phyloP scores from a whole-genome alignment of 352 stramenopile species.

The Pythium periplocum region DNA sequence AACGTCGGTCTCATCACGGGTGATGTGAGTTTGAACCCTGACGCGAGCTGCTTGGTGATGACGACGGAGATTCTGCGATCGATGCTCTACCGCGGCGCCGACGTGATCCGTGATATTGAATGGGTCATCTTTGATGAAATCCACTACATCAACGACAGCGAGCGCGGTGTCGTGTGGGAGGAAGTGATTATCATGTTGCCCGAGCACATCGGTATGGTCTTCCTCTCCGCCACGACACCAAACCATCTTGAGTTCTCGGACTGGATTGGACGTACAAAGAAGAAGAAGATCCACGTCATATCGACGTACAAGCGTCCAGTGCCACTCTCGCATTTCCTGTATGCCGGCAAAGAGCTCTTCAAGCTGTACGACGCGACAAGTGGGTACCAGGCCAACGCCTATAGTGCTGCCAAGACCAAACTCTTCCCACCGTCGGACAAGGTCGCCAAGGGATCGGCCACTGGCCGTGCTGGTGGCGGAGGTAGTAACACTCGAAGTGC shows the following conservation, averaged over 20 bases:
- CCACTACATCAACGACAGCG: constrained; percentile 98
- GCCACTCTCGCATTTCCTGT: constrained; percentile 95
- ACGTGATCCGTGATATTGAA: constrained; percentile 97
- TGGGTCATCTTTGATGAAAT: constrained; percentile 98
- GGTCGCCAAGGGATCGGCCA: constrained; percentile 21
- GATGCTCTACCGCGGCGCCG: constrained; percentile 94
- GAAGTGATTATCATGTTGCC: constrained; percentile 98
- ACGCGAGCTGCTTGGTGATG: constrained; percentile 97
- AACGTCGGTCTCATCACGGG: constrained; percentile 97
- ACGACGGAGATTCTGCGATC: constrained; percentile 97
- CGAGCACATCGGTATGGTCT: constrained; percentile 96
- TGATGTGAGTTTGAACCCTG: constrained; percentile 95
- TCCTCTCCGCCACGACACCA: constrained; percentile 97
- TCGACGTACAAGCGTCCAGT: constrained; percentile 96
- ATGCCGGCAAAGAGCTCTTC: constrained; percentile 92
- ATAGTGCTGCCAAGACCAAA: constrained; percentile 61
- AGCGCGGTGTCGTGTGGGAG: constrained; percentile 97
- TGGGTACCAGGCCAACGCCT: constrained; percentile 50
- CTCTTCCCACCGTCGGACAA: constrained; percentile 57
- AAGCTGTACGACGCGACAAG: constrained; percentile 61
- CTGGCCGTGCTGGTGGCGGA: constrained; percentile 19
- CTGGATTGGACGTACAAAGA: constrained; percentile 98
- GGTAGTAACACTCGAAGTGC: constrained; percentile 26
- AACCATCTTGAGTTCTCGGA: constrained; percentile 99
- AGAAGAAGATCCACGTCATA: constrained; percentile 96